phyloP scores from a whole-genome alignment of 2,329 filamentous ascomycete genomes.

The Grosmannia serpens region DNA sequence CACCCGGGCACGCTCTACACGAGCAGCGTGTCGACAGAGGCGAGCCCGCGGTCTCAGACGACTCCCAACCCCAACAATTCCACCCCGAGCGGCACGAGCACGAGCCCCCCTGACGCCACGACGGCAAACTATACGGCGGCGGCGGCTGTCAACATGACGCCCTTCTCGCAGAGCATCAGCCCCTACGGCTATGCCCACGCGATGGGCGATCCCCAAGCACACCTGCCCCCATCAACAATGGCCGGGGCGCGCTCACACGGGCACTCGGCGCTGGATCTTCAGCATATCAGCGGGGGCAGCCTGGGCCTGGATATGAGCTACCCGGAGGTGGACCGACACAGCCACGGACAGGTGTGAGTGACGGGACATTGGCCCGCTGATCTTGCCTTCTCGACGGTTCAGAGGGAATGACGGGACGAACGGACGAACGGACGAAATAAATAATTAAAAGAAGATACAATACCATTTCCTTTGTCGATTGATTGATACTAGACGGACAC shows the following conservation, averaged over 20 bases:
- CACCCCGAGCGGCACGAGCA: slow-evolving; percentile 7
- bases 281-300: slow-evolving; percentile 5
- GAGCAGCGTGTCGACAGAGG: slow-evolving; percentile 5
- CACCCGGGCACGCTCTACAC: slow-evolving; percentile 7
- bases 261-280: slow-evolving; percentile 4
- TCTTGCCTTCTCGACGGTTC: no score
- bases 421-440: no score
- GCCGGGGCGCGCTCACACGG: slow-evolving; percentile 1
- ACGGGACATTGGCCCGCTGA: no score
- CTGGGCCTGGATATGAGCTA: slow-evolving; percentile 7
- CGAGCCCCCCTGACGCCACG: slow-evolving; percentile 7
- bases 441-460: no score
- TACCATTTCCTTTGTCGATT: no score
- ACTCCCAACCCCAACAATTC: slow-evolving; percentile 10
- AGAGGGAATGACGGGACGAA: no score
- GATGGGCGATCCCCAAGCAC: slow-evolving; percentile 4
- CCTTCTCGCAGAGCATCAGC: slow-evolving; percentile 7
- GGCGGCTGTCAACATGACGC: not conserved
- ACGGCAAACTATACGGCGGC: slow-evolving; percentile 10
- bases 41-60: slow-evolving; percentile 10
- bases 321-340: slow-evolving; percentile 6
- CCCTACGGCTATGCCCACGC: slow-evolving; percentile 8
- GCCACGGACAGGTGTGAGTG: slow-evolving; percentile 1
- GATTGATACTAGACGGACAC: no score
- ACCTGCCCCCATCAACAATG: not conserved